Evolutionary conservation across 257 asterid species (phyloP).

Genomic region (Pogostemon cablin): DNA sequence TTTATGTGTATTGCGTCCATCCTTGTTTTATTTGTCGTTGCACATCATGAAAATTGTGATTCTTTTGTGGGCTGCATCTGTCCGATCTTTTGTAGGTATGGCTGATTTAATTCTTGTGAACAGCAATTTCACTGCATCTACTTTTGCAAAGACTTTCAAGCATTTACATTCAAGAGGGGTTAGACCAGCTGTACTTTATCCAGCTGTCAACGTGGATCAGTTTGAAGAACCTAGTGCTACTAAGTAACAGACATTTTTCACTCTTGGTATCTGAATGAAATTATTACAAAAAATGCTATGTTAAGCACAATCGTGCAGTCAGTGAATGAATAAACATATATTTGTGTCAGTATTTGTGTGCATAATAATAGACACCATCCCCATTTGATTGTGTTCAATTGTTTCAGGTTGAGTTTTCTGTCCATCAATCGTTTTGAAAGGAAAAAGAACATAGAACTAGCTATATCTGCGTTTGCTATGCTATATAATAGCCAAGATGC

Average conservation of each 20-base stretch:
- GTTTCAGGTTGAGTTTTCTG: constrained; percentile 71
- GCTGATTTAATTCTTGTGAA: constrained; percentile 92
- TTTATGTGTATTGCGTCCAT: neutral
- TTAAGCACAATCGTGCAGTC: neutral
- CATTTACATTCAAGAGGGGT: constrained; percentile 61
- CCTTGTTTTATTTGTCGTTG: neutral
- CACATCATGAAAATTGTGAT: constrained; percentile 11
- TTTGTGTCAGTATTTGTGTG: neutral
- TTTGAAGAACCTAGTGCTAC: constrained; percentile 59
- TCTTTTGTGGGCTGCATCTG: constrained; percentile 16
- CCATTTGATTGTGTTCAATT: constrained; percentile 24
- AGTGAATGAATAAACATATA: neutral
- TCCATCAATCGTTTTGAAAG: constrained; percentile 98
- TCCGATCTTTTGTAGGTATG: constrained; percentile 62
- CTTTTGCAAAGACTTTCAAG: constrained; percentile 91
- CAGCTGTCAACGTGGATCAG: constrained; percentile 90
- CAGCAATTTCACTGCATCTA: constrained; percentile 91
- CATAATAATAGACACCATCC: neutral
- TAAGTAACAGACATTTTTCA: constrained; percentile 54
- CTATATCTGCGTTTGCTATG: constrained; percentile 86
- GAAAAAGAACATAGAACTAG: constrained; percentile 90
- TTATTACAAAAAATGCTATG: constrained; percentile 24
- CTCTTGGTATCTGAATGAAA: constrained; percentile 40
- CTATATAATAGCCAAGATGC: constrained; percentile 47
- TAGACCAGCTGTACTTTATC: constrained; percentile 92